Base-by-base conservation (phyloP, 2,329 filamentous ascomycete species). In the Zymoseptoria pseudotritici region DNA sequence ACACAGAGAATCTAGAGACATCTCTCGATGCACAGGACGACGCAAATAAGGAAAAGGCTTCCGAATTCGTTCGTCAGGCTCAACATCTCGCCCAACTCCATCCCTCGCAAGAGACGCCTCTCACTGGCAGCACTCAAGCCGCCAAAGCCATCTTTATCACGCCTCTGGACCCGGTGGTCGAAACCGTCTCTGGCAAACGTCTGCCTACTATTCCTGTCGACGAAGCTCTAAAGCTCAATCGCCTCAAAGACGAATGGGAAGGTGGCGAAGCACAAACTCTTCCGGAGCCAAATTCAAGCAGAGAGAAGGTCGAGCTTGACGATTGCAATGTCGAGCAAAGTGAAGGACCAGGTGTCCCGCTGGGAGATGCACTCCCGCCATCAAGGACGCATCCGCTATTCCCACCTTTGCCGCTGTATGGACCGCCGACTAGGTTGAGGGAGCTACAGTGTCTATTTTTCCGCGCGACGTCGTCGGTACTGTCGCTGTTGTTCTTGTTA, bases 371-470 rank as follows among this genome's bases (percentile, higher is more conserved):
- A 17, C 70, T 78, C 26, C 86, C 88, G 0, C 84, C 86, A 1
- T 86, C 86, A 7, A 82, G 84, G 64, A 92, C 89, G 1, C 87
- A 92, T 66, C 88, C 90, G 2, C 77, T 96, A 4, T 97, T 97
- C 65, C 91, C 91, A 5, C 89, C 90, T 1, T 74, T 96, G 8
- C 91, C 91, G 0, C 78, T 90, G 0, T 96, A 96, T 67, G 89
- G 89, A 0, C 87, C 90, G 0, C 86, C 91, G 0, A 86, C 88
- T 0, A 56, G 83, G 0, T 60, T 87, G n/a, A 81, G 86, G 54
- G 79, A 84, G 31, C 31, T 91, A 0, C 87, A 92, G 65, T 89
- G 84, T 70, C 73, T 80, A 29, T 76, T 81, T 17, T 88, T 94
- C 61, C 82, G 86, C 9, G 65, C 83, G 1, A 82, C 86, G 0